Conservation (phyloP, 2,329 filamentous ascomycete genomes). For the Phaeoacremonium minimum region DNA sequence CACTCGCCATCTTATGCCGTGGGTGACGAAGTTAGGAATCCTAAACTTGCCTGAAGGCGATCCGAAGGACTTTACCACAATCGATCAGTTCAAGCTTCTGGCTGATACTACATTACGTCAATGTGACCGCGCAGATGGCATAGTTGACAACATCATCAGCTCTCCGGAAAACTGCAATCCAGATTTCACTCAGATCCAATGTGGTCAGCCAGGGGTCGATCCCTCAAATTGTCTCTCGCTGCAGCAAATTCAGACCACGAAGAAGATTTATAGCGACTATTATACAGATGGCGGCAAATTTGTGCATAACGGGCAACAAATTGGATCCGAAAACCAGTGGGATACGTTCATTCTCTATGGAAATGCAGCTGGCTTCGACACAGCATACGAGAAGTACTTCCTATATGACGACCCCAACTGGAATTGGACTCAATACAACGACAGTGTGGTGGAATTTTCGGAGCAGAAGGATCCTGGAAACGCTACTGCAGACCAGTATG, state of each 20-base stretch:
- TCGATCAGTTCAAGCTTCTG: conserved; percentile 33
- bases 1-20: conserved; percentile 33
- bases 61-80: conserved; percentile 30
- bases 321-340: conserved; percentile 20
- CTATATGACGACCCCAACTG: conserved; percentile 7
- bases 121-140: conserved; percentile 37
- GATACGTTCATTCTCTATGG: conserved; percentile 20
- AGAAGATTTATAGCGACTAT: conserved; percentile 10
- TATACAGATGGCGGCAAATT: neutral
- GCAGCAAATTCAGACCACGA: conserved; percentile 25
- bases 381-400: conserved; percentile 18
- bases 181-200: conserved; percentile 24
- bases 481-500: conserved; percentile 21
- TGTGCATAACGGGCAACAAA: conserved; percentile 2
- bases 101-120: conserved; percentile 30
- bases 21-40: conserved; percentile 31
- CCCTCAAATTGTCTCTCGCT: conserved; percentile 27
- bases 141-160: conserved; percentile 35
- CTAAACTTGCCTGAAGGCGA: conserved; percentile 36
- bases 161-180: conserved; percentile 30
- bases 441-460: conserved; percentile 9
- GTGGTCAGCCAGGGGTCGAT: conserved; percentile 17
- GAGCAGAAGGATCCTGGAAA: conserved; percentile 5
- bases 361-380: conserved; percentile 15
- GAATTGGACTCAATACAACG: conserved; percentile 17